Evolutionary conservation across 2,329 filamentous ascomycete genomes (phyloP).

Genomic region (Sclerotinia borealis): DNA sequence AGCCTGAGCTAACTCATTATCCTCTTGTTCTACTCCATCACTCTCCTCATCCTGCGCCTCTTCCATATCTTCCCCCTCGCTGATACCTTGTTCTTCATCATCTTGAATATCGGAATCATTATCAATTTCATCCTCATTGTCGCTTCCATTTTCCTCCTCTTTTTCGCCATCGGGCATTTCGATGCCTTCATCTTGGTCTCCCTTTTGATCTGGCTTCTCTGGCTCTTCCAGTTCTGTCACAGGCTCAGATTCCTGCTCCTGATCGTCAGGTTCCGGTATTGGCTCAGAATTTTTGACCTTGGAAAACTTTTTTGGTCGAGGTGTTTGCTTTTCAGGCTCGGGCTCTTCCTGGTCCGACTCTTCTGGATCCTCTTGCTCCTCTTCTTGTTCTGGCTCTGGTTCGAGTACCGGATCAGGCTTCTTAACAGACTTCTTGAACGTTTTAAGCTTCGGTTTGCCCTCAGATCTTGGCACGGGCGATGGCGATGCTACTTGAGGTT

Average conservation of each 20-base stretch:
- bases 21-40: not conserved
- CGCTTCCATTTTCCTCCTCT: not conserved
- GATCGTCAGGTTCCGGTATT: not conserved
- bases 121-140: not conserved
- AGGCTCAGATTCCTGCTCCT: not conserved
- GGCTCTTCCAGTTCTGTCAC: not conserved
- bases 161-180: conserved; percentile 9
- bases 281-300: not conserved
- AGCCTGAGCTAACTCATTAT: not conserved
- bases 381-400: conserved; percentile 34
- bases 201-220: not conserved
- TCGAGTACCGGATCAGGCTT: conserved; percentile 32
- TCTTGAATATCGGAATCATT: not conserved
- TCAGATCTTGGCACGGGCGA: conserved; percentile 1
- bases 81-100: not conserved
- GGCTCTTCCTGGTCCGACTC: conserved; percentile 51
- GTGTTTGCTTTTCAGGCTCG: conserved; percentile 30
- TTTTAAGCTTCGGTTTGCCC: not conserved
- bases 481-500: conserved; percentile 10
- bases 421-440: conserved; percentile 40
- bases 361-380: conserved; percentile 35
- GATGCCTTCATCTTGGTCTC: conserved; percentile 8
- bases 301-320: not conserved
- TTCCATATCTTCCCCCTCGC: not conserved
- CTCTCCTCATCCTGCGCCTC: conserved; percentile 5